Percentiles rank a stretch among this genome's conserved stretches.
These are phyloP conservation scores for Xylariales sp. DNA, from an alignment of 2,329 filamentous ascomycete genomes.

Conservation along the genomic window DNA sequence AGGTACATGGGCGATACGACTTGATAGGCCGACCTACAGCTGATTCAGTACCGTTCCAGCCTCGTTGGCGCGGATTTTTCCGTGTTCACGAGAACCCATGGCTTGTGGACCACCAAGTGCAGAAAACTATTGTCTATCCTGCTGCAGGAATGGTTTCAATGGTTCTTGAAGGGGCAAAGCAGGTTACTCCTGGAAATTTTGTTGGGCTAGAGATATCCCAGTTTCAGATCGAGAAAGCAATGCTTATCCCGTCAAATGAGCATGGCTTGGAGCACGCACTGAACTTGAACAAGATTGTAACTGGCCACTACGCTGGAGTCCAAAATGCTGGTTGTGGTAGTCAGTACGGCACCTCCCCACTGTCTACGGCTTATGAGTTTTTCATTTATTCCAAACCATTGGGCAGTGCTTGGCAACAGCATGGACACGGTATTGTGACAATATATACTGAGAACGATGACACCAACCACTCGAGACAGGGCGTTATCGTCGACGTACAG, in stretches of 20 bases:
- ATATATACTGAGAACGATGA: constrained; percentile 16
- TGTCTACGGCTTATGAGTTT: constrained; percentile 29
- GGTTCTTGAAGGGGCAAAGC: constrained; percentile 41
- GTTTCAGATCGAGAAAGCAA: constrained; percentile 44
- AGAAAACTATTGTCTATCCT: constrained; percentile 46
- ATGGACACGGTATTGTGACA: constrained; percentile 29
- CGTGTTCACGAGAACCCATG: constrained; percentile 46
- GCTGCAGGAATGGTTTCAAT: constrained; percentile 46
- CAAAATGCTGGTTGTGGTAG: neutral
- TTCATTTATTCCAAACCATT: constrained; percentile 41
- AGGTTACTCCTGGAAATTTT: constrained; percentile 23
- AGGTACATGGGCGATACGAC: constrained; percentile 42
- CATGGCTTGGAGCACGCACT: constrained; percentile 48
- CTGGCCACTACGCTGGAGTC: too few relatives aligned
- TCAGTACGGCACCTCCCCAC: constrained; percentile 11
- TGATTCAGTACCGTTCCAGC: constrained; percentile 40
- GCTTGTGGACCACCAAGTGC: constrained; percentile 47
- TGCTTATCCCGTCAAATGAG: constrained; percentile 41
- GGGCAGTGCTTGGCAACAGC: constrained; percentile 35
- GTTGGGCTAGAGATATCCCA: constrained; percentile 39
- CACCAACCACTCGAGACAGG: neutral
- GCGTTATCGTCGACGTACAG: neutral
- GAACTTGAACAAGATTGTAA: constrained; percentile 35
- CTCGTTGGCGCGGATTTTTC: constrained; percentile 45
- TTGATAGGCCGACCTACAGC: constrained; percentile 43